phyloP scores from a whole-genome alignment of 441 rosid species.

The Isatis lusitanica region DNA sequence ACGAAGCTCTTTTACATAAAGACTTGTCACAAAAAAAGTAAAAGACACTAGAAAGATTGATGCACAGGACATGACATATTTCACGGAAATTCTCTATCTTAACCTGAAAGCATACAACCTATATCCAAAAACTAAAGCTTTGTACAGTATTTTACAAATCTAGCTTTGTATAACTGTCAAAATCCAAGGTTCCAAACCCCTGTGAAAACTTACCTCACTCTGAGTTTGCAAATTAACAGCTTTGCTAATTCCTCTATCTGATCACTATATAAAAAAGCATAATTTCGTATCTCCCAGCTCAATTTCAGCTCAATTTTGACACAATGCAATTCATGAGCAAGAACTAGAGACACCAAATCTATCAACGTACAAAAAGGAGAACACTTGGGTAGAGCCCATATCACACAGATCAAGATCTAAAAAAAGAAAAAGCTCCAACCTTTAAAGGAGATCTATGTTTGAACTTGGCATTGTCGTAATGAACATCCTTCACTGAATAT shows the following conservation, averaged over 20 bases:
- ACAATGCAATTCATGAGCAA: not conserved
- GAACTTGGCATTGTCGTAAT: constrained; percentile 95
- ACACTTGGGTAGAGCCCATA: constrained; percentile 22
- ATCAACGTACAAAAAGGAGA: constrained; percentile 1
- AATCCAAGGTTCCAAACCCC: constrained; percentile 14
- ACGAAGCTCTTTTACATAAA: not conserved
- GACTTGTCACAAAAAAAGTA: not conserved
- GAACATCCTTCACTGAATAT: constrained; percentile 76
- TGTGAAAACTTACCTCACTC: not conserved
- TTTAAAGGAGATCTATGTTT: constrained; percentile 75
- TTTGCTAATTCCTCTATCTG: not conserved
- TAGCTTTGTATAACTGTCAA: constrained; percentile 1
- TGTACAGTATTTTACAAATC: not conserved
- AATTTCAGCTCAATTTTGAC: not conserved
- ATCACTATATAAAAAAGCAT: not conserved
- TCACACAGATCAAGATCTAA: constrained; percentile 22
- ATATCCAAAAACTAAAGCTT: not conserved
- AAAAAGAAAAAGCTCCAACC: constrained; percentile 39
- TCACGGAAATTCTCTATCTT: not conserved
- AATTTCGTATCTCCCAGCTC: not conserved
- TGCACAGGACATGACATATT: not conserved
- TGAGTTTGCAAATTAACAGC: constrained; percentile 2
- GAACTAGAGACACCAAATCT: constrained; percentile 5
- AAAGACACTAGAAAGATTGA: constrained; percentile 4
- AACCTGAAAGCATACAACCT: constrained; percentile 1